These are phyloP conservation scores for Arabidopsis hybrid DNA, from an alignment of 441 rosid genomes.

Conservation along the genomic window DNA sequence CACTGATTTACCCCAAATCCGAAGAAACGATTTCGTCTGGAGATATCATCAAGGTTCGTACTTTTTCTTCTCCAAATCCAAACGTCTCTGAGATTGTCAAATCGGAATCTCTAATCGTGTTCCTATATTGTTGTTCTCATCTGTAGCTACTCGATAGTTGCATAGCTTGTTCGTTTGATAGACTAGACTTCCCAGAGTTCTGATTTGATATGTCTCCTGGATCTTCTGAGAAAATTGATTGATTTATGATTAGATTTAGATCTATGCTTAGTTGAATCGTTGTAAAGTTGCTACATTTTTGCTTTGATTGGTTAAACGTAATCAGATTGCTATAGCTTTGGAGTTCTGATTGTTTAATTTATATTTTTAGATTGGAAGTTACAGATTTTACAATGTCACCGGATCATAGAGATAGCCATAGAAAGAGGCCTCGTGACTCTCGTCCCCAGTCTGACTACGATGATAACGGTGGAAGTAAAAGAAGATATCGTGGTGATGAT, in stretches of 20 bases:
- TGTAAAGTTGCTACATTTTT: conserved; percentile 1
- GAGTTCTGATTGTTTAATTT: conserved; percentile 25
- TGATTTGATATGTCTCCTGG: neutral
- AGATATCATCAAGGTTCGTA: too few species aligned
- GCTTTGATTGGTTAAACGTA: neutral
- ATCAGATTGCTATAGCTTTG: neutral
- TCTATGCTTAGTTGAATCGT: neutral
- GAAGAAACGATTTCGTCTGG: too few species aligned
- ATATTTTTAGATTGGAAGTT: conserved; percentile 12
- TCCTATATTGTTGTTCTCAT: neutral
- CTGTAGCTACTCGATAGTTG: neutral
- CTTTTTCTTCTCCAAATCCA: too few species aligned
- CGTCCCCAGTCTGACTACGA: conserved; percentile 73
- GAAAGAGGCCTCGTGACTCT: conserved; percentile 78
- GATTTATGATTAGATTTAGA: neutral
- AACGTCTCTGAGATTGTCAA: neutral
- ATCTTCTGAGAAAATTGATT: conserved; percentile 18
- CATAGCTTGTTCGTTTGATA: conserved; percentile 17
- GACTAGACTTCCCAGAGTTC: neutral
- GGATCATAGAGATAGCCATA: conserved; percentile 80
- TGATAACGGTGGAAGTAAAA: conserved; percentile 68
- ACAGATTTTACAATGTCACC: conserved; percentile 57
- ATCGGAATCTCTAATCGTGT: conserved; percentile 10
- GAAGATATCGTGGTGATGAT: conserved; percentile 76
- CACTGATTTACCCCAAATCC: too few species aligned